Evolutionary conservation across 2,329 filamentous ascomycete genomes (phyloP).

Genomic region (Botryotinia calthae): DNA sequence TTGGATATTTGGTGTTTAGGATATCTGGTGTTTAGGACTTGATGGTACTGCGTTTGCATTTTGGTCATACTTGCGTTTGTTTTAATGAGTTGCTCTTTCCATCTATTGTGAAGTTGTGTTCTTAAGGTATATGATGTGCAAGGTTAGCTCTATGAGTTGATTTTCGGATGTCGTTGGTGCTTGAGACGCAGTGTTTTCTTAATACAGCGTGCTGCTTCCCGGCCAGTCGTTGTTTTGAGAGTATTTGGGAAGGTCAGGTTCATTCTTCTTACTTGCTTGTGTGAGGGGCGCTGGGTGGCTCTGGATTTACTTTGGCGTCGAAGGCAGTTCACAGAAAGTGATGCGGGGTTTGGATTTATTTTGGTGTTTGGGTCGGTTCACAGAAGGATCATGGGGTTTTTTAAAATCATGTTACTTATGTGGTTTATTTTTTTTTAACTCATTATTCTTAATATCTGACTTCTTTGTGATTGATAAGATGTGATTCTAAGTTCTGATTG

Average conservation of each 20-base stretch:
- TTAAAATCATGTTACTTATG: background rate
- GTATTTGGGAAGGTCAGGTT: background rate
- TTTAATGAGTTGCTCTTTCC: background rate
- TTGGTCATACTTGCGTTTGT: background rate
- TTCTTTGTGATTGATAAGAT: background rate
- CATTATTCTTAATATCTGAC: background rate
- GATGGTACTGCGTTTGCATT: background rate
- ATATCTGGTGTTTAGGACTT: background rate
- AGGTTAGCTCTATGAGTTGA: background rate
- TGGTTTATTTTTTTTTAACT: background rate
- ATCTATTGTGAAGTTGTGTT: background rate
- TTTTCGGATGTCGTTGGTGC: background rate
- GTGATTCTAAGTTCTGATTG: background rate
- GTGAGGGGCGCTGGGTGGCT: background rate
- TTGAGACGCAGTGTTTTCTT: background rate
- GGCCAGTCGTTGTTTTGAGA: background rate
- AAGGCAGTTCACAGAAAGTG: background rate
- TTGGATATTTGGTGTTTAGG: background rate
- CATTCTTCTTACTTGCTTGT: background rate
- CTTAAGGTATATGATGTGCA: background rate
- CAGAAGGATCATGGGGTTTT: background rate
- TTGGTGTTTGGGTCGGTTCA: no score
- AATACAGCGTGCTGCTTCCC: background rate
- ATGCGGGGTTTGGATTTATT: background rate
- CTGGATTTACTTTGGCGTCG: background rate